Evolutionary conservation across 2,329 filamentous ascomycete genomes (phyloP), one percentile per base, ranked within the genome.

Genomic region (Pseudogymnoascus sp.): DNA sequence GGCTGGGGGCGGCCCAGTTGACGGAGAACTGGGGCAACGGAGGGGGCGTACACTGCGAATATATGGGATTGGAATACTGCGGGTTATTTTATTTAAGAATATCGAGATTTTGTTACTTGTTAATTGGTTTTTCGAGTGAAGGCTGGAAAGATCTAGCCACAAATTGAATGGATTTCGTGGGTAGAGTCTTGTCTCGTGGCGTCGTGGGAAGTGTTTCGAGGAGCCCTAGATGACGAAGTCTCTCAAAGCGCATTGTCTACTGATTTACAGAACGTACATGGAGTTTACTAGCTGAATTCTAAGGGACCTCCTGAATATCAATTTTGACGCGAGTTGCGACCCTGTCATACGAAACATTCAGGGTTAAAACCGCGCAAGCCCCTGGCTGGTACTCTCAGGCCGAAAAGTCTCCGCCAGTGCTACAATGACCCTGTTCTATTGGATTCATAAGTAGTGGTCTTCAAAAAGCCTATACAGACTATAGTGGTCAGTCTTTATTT

Each of bases 291-390:
- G 26, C 10, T 31, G 26, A 13, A 31, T 56, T 8, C 47, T n/a
- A 56, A 56, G 26, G 47, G 47, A 31, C 47, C 47, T 56, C 47
- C 47, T 56, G 47, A 56, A 56, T 56, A 56, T 56, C 47, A 31
- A 33, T 56, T 53, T 13, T 33, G 47, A 56, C 31, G 14, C 29
- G n/a, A 19, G 47, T 56, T 56, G 26, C 26, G 26, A 33, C 26
- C 33, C 4, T 10, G 14, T 19, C 26, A 56, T 56, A 19, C 26
- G 47, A 56, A 56, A 56, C 26, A 56, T 56, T n/a, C 47, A 56
- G 26, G 47, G 47, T 56, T 2, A 31, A 31, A 56, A 56, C 14
- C 26, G n/a, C 47, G 47, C 47, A 56, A 56, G 33, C 47, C 47
- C 47, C 47, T 26, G 47, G 14, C 26, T 53, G 47, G 14, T 16